phyloP scores from a whole-genome alignment of 805 yeast species.

The Spathaspora passalidarum region DNA sequence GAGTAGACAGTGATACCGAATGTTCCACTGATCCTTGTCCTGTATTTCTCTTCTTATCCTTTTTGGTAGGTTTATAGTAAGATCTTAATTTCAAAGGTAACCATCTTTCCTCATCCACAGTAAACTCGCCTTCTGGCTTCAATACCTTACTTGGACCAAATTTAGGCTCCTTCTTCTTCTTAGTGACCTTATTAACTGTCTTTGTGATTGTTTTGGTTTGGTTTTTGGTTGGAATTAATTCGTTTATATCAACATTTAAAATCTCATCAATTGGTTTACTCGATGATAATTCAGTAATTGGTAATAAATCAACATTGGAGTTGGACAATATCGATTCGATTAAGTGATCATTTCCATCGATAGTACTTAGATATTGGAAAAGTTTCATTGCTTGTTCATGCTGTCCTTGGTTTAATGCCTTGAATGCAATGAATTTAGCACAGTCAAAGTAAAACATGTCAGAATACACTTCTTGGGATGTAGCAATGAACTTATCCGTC shows the following conservation, averaged over 20 bases:
- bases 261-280: conserved; percentile 27
- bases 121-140: conserved; percentile 22
- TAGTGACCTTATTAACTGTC: conserved; percentile 15
- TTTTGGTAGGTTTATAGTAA: conserved; percentile 74
- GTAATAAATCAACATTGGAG: conserved; percentile 16
- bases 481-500: conserved; percentile 12
- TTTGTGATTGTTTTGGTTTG: conserved; percentile 2
- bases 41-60: conserved; percentile 37
- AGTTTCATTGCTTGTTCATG: conserved; percentile 14
- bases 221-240: conserved; percentile 17
- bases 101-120: conserved; percentile 75
- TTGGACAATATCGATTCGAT: conserved; percentile 19
- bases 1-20: conserved; percentile 8
- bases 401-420: conserved; percentile 18
- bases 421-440: conserved; percentile 29
- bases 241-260: conserved; percentile 27
- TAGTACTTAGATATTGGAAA: conserved; percentile 18
- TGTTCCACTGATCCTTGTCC: conserved; percentile 18
- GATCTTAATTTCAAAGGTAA: conserved; percentile 83
- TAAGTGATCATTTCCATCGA: conserved; percentile 22
- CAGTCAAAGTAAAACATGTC: conserved; percentile 21
- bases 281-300: conserved; percentile 22
- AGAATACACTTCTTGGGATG: conserved; percentile 7
- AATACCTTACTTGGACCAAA: conserved; percentile 26
- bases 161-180: conserved; percentile 26